These are phyloP conservation scores for Glaciozyma antarctica DNA, from an alignment of 768 basidiomycete species.

Conservation along the genomic window DNA sequence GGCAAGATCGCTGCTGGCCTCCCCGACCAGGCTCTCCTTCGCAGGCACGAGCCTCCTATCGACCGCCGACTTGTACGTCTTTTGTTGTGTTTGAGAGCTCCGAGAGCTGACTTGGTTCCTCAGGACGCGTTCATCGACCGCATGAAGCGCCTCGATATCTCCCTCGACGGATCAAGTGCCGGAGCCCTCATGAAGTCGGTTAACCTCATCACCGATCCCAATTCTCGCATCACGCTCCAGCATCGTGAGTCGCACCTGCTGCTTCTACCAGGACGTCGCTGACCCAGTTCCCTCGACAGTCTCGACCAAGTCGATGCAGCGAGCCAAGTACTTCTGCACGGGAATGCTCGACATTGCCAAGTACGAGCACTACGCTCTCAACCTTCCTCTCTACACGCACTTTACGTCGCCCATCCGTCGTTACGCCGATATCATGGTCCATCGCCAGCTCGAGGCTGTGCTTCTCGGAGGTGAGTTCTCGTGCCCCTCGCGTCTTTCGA, in stretches of 20 bases:
- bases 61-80: slow-evolving; percentile 73
- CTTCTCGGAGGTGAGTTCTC: slow-evolving; percentile 56
- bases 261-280: background rate
- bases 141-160: slow-evolving; percentile 70
- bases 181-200: slow-evolving; percentile 78
- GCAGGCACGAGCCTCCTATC: slow-evolving; percentile 85
- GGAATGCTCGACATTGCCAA: slow-evolving; percentile 99
- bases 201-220: slow-evolving; percentile 51
- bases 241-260: slow-evolving; percentile 43
- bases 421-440: slow-evolving; percentile 77
- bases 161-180: slow-evolving; percentile 67
- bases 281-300: background rate
- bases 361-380: slow-evolving; percentile 87
- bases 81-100: background rate
- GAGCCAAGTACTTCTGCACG: slow-evolving; percentile 95
- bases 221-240: slow-evolving; percentile 65
- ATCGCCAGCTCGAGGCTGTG: slow-evolving; percentile 88
- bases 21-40: slow-evolving; percentile 91
- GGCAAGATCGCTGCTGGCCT: slow-evolving; percentile 87
- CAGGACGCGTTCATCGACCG: slow-evolving; percentile 70
- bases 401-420: slow-evolving; percentile 52
- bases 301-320: slow-evolving; percentile 74
- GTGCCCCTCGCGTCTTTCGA: background rate
- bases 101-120: slow-evolving; percentile 1
- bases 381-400: slow-evolving; percentile 81